Percentiles rank a stretch among this genome's conserved stretches.
Conservation (phyloP, 2,329 filamentous ascomycete genomes). For the Diaporthe sp. region DNA sequence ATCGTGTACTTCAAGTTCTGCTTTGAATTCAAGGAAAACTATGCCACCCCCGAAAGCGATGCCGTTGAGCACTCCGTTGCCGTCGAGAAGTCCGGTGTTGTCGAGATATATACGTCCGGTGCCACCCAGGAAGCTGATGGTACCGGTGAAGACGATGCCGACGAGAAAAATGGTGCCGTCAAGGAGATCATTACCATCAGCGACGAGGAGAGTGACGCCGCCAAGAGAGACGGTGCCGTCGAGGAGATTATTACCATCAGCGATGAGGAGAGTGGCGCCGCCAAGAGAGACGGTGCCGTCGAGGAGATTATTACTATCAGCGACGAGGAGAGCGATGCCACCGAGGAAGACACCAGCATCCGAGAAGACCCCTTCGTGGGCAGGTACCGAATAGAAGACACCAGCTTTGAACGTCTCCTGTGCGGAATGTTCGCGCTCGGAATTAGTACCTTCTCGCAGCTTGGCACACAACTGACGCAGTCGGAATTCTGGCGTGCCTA, state of each 20-base stretch:
- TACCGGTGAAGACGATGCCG: background rate
- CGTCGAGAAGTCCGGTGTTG: too few relatives aligned
- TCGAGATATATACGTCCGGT: background rate
- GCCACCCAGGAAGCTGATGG: too few relatives aligned
- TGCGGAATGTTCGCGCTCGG: conserved; percentile 3
- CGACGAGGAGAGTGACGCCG: background rate
- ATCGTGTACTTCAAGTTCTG: too few relatives aligned
- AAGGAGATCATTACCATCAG: too few relatives aligned
- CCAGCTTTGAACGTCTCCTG: accelerated
- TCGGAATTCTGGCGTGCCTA: background rate
- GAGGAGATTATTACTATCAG: too few relatives aligned
- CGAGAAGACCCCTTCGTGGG: background rate
- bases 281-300: background rate
- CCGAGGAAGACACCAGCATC: too few relatives aligned
- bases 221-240: background rate
- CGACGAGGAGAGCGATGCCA: background rate
- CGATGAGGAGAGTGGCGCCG: background rate
- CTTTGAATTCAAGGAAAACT: background rate
- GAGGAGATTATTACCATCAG: too few relatives aligned
- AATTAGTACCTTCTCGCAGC: background rate
- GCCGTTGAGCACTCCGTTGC: too few relatives aligned
- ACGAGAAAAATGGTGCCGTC: background rate
- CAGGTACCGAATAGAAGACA: background rate
- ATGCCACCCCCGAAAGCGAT: too few relatives aligned
- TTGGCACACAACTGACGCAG: background rate